phyloP scores from a whole-genome alignment of 2,329 filamentous ascomycete species.

The Pyrenophora tritici-repentis region DNA sequence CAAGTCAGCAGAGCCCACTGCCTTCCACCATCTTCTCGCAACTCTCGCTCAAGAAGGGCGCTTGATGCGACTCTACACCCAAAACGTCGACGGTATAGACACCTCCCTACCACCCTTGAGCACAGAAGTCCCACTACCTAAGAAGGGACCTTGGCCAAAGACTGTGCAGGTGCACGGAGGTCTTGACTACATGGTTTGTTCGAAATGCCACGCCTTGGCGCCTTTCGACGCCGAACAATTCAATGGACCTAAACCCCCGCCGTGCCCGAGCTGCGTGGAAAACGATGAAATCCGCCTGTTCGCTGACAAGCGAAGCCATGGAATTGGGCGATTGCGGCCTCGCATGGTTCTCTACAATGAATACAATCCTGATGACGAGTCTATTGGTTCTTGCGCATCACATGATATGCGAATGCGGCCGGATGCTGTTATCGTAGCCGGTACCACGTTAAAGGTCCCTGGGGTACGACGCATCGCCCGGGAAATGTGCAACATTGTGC shows the following conservation, averaged over 20 bases:
- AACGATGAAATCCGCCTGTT: slow-evolving; percentile 77
- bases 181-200: slow-evolving; percentile 94
- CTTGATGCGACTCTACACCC: slow-evolving; percentile 87
- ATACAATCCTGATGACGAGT: slow-evolving; percentile 93
- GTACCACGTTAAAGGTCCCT: slow-evolving; percentile 93
- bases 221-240: slow-evolving; percentile 81
- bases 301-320: slow-evolving; percentile 88
- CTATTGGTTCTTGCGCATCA: slow-evolving; percentile 87
- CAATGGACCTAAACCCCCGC: slow-evolving; percentile 79
- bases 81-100: slow-evolving; percentile 96
- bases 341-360: slow-evolving; percentile 98
- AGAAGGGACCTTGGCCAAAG: slow-evolving; percentile 88
- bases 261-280: slow-evolving; percentile 74
- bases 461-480: slow-evolving; percentile 87
- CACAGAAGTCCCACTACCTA: slow-evolving; percentile 79
- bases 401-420: slow-evolving; percentile 84
- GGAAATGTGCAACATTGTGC: slow-evolving; percentile 87
- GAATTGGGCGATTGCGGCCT: slow-evolving; percentile 85
- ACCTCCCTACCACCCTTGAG: slow-evolving; percentile 78
- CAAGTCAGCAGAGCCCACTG: slow-evolving; percentile 76
- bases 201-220: slow-evolving; percentile 80
- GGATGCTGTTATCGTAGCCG: slow-evolving; percentile 91
- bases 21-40: slow-evolving; percentile 92
- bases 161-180: slow-evolving; percentile 94
- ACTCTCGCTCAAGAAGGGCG: slow-evolving; percentile 86